Base-by-base conservation (phyloP, 1,139 yeast species). In the Pneumocystis jirovecii region DNA sequence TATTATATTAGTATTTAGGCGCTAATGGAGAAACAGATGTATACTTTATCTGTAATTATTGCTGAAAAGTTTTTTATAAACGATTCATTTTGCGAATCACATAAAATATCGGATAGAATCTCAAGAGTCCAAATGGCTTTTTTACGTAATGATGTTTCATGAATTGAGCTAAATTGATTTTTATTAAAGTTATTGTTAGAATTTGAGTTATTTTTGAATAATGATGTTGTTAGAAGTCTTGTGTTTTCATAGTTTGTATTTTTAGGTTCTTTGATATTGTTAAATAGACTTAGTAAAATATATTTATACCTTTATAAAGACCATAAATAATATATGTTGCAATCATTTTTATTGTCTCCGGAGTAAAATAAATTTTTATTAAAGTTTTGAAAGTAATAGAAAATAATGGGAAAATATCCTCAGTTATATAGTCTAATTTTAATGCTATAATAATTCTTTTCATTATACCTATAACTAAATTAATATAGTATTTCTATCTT, bases 371-470 rank as follows among this genome's bases (percentile, higher is more conserved):
- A 0, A 78, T 72, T 63, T 73, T 75, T 1, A 81, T 69, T 29
- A 82, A 68, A 0, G 76, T 72, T 29, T 72, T 69, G 50, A 81
- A 70, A 0, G 83, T 75, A 60, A 74, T 76, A 7, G 73, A 70
- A 4, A 81, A 70, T 2, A 75, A 75, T 0, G 76, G 74, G 1
- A 76, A 66, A 7, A 80, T 69, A 21, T 74, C 76, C n/a, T 70
- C 69, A 3, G 75, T 74, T 66, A 77, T 79, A n/a, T 71, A 72
- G 2, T 74, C 79, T 61, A 72, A 76, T 69, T 81, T 82, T 68
- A 83, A 71, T 21, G 82, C 83, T 65, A 83, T 84, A 1, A 85
- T 70, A 19, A 87, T 71, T 65, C 82, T 79, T 66, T 80, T 81
- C 40, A 85, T 74, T 0, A 84, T 73, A 68, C 82, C 57, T 50